phyloP scores from a whole-genome alignment of 2,329 filamentous ascomycete species.

The Colletotrichum spaethianum region DNA sequence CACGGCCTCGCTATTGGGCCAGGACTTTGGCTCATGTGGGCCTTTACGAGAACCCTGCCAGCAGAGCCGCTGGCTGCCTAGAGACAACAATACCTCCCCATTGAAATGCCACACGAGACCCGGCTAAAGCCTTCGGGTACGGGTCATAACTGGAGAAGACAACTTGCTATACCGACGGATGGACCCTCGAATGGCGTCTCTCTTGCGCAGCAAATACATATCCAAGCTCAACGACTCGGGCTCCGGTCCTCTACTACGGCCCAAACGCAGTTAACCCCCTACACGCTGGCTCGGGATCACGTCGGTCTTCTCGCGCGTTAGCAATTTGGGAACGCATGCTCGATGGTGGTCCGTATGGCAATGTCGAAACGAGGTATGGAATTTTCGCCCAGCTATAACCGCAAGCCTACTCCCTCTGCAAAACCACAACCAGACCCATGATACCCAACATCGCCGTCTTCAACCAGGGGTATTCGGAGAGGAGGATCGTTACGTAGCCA shows the following conservation, averaged over 20 bases:
- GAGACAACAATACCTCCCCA: neutral
- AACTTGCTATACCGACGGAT: neutral
- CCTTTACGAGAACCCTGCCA: constrained; percentile 14
- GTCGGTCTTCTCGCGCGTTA: neutral
- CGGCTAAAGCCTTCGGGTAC: neutral
- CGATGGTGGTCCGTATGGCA: neutral
- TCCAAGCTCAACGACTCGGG: neutral
- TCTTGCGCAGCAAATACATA: neutral
- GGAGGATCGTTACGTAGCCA: constrained; percentile 95
- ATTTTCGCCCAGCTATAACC: neutral
- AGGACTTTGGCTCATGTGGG: constrained; percentile 18
- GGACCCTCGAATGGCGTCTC: too few species aligned
- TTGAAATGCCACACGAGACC: neutral
- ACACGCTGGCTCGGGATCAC: neutral
- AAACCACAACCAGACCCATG: constrained; percentile 93
- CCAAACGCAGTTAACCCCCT: neutral
- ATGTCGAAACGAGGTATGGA: neutral
- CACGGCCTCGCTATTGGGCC: constrained; percentile 20
- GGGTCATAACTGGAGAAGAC: too few species aligned
- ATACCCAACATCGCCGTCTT: constrained; percentile 95
- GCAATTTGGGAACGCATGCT: neutral
- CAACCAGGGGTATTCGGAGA: constrained; percentile 96
- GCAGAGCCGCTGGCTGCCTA: constrained; percentile 28
- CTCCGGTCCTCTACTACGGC: neutral
- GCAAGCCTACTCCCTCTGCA: constrained; percentile 83